Evolutionary conservation across 2,329 filamentous ascomycete genomes (phyloP).

Genomic region (Trichoderma breve): DNA sequence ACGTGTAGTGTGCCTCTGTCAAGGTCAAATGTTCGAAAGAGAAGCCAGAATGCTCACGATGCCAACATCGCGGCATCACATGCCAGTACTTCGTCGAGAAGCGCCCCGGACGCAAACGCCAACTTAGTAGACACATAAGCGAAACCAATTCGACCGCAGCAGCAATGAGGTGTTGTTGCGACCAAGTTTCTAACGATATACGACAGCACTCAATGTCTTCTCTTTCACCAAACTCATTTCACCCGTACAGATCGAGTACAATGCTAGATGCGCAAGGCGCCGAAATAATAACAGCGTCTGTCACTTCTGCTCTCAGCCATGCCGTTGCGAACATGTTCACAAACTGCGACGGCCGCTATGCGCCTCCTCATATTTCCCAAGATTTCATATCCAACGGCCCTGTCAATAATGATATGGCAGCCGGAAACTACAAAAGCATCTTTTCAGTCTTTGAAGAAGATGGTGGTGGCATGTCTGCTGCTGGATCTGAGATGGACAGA

Average conservation of each 20-base stretch:
- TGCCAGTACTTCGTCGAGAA: background rate
- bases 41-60: background rate
- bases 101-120: background rate
- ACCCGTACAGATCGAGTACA: too few relatives aligned
- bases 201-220: accelerated
- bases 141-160: background rate
- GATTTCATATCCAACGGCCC: accelerated
- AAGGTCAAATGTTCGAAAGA: background rate
- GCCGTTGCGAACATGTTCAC: accelerated
- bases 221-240: background rate
- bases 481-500: background rate
- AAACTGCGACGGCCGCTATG: background rate
- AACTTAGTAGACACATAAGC: background rate
- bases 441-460: background rate
- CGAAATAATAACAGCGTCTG: background rate
- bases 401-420: background rate
- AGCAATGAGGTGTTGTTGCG: background rate
- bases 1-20: background rate
- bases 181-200: background rate
- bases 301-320: background rate
- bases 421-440: background rate
- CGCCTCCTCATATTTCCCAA: background rate
- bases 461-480: too few relatives aligned
- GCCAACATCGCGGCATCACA: background rate
- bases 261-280: background rate